Conservation (phyloP, 306 rosid genomes). For the Castanospermum australe region DNA sequence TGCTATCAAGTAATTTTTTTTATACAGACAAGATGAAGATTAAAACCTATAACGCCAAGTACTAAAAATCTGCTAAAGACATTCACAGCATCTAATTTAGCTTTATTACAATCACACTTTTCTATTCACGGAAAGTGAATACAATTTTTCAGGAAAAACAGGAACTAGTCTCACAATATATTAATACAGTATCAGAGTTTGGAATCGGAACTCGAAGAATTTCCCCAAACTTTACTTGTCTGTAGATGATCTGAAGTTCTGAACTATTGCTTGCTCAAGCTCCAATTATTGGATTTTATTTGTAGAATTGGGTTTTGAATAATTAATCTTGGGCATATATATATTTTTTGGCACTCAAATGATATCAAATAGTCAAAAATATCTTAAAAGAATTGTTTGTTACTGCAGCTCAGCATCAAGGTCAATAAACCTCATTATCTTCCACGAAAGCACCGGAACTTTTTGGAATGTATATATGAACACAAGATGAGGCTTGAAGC, state of each 20-base stretch:
- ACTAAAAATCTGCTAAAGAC: no score
- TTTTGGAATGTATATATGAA: constrained; percentile 9
- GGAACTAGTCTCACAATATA: neutral
- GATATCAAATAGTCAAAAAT: constrained; percentile 2
- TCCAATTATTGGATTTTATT: neutral
- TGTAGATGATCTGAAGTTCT: neutral
- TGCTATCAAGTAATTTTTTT: neutral
- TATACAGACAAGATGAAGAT: neutral
- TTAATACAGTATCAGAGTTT: no score
- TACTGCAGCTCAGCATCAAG: constrained; percentile 20
- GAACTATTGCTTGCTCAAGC: constrained; percentile 10
- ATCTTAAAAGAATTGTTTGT: neutral
- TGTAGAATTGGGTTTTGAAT: neutral
- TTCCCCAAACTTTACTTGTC: no score
- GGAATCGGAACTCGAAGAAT: no score
- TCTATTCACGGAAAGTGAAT: neutral
- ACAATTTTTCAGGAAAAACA: neutral
- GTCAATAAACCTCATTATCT: constrained; percentile 18
- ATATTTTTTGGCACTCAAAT: neutral
- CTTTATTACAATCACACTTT: neutral
- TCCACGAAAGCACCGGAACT: neutral
- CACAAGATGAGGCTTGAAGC: constrained; percentile 13
- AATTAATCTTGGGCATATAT: neutral
- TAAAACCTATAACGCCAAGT: neutral
- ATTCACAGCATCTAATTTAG: neutral